Base-by-base conservation (phyloP, 108 stramenopile genomes). In the Cyclotella baltica region DNA sequence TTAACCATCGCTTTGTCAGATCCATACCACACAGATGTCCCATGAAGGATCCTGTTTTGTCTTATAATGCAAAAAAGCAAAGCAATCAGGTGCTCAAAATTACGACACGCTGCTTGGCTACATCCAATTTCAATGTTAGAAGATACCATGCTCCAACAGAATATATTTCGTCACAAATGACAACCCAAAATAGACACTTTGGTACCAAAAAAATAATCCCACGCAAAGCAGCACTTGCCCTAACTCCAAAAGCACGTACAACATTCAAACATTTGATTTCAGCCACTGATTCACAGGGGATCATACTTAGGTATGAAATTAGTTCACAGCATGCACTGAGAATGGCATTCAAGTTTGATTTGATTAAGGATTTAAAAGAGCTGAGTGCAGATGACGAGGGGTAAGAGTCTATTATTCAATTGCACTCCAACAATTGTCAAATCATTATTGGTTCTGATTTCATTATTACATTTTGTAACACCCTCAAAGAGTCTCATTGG, bases 281-380 rank as follows among this genome's bases (percentile, higher is more conserved):
- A 37, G 81, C 83, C 20, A 85, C 85, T n/a, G 43, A 69, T 53
- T 78, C 73, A 18, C 68, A 81, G 65, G 92, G 92, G 30, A 76
- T 96, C 37, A 55, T 89, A 56, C 73, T 96, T 36, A 78, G 83
- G 40, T 96, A 96, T 68, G 64, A 92, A 58, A 88, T 86, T 47
- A 75, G 87, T 27, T 81, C 88, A 66, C 38, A 83, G 20, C 90
- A 92, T 27, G 83, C 92, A 64, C 83, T 90, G 5, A 70, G 91
- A 0, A 96, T 96, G 94, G 92, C 93, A 31, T 96, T 92, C 75
- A 86, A 88, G 27, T 96, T 96, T 75, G 72, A 83, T 28, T 92
- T 96, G 67, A 80, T 96, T 15, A 75, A 81, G 38, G 81, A 86
- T 73, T 79, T 27, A 2, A 66, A 85, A 20, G 80, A 95, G 31